Evolutionary conservation across 2,329 filamentous ascomycete species (phyloP), one percentile per base, ranked within the genome.

Genomic region (Phialocephala sp.): DNA sequence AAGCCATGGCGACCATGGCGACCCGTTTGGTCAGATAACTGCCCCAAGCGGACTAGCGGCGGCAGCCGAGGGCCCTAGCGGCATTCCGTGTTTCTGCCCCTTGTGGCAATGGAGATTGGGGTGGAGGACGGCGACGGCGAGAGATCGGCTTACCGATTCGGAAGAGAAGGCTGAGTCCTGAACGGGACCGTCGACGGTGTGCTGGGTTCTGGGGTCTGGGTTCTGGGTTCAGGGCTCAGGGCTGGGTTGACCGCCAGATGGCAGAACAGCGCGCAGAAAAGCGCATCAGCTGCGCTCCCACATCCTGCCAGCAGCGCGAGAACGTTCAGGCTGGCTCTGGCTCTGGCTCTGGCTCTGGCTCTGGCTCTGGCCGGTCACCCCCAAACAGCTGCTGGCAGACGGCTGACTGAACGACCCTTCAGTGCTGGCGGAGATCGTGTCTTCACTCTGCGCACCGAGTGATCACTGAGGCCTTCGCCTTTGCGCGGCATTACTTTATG

Each of bases 201-300:
- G 11, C 37, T 41, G 37, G 37, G 11, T 18, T 41, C 11, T 2
- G 37, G 15, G 11, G 3, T 41, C 37, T 41, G 37, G 37, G 37
- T 11, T 11, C 15, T 41, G 37, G 37, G 37, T 11, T 41, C 11
- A 4, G 37, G 37, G 37, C 11, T 41, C n/a, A 18, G n/a, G 18
- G 14, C n/a, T 47, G 43, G 43, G 18, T 47, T 66, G 55, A 66
- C 60, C 60, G 64, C 45, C 64, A 63, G 45, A 66, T 54, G 50
- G 52, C 35, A 52, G 45, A 47, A 37, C 41, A 41, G 9, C 37
- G 15, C 12, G 18, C 43, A 43, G n/a, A 47, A 22, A 8, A 39
- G 8, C 4, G 22, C 65, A 67, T 67, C 65, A 67, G 52, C 61
- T 67, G 65, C 50, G 43, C 65, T 52, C 18, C 58, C 58, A 61